Evolutionary conservation across 305 asterid genomes (phyloP), one percentile per base, ranked within the genome.

Genomic region (Solanum hybrid): DNA sequence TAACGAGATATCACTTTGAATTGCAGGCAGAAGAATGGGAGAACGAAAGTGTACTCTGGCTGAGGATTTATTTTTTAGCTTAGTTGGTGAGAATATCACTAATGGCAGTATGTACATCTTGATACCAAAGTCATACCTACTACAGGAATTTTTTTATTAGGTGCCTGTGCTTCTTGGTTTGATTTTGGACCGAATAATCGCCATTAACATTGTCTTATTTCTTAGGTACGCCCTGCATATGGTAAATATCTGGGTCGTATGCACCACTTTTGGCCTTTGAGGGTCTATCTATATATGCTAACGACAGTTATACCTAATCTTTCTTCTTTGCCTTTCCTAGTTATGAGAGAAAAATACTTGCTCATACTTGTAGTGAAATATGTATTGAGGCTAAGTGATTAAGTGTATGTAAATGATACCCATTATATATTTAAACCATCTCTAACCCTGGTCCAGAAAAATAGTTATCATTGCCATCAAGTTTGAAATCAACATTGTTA

Each of bases 1-100:
- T 92, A 78, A 91, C 29, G 24, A 13, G 11, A 68, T 32, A 86
- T 81, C 1, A 29, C 38, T 73, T 80, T 70, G 31, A 20, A 37
- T 14, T 93, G 94, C 98, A 97, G 98, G 99, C 97, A 94, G 93
- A 94, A 93, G 90, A 93, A 93, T 33, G 94, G 96, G 92, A 96
- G 93, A 93, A 87, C 89, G 13, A 95, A 92, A 90, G 79, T 93
- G 37, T 92, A 94, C 89, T 90, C 94, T 31, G 92, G 94, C 27
- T 92, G 93, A 92, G 77, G 93, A 91, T 89, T 45, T 13, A 15
- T n/a, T 22, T 36, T 32, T 79, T 77, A 45, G 79, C 79, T 39
- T 89, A 91, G 91, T 89, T 79, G 38, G 87, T 34, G 84, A 85
- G 14, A 72, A 88, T 83, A 92, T 38, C 41, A 82, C 89, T 90